Conservation (phyloP, 805 yeast species). For the Blastobotrys robertii region DNA sequence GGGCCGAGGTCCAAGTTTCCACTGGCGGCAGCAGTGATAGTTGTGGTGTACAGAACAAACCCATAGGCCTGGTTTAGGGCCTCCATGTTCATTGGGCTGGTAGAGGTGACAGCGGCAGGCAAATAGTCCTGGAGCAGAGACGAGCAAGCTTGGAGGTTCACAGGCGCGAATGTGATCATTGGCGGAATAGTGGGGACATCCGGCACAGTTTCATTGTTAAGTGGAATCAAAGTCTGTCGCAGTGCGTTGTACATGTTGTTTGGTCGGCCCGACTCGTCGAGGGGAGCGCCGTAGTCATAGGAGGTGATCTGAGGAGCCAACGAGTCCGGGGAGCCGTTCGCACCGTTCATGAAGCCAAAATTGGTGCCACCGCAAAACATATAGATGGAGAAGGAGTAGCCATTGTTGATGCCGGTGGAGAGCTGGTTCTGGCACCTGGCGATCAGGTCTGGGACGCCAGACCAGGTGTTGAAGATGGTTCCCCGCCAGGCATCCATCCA, state of each 20-base stretch:
- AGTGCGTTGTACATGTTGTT: slow-evolving; percentile 1
- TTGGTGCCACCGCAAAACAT: slow-evolving; percentile 4
- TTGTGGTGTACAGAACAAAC: not conserved
- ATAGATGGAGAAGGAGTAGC: slow-evolving; percentile 1
- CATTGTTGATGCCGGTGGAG: not conserved
- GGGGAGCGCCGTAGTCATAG: slow-evolving; percentile 5
- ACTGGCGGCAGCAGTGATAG: not conserved
- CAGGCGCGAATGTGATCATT: not conserved
- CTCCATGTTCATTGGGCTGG: slow-evolving; percentile 3
- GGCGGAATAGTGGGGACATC: not conserved
- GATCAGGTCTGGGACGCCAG: no score
- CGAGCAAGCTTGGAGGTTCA: not conserved
- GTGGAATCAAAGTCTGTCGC: not conserved
- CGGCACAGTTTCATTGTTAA: not conserved
- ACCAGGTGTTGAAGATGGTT: no score
- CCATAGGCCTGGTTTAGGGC: slow-evolving; percentile 1
- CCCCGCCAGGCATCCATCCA: slow-evolving; percentile 3
- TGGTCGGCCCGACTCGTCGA: slow-evolving; percentile 5
- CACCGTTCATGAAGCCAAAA: slow-evolving; percentile 4
- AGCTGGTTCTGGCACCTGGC: not conserved
- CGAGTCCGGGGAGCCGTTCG: not conserved
- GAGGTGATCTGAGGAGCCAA: not conserved
- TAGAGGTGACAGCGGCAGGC: not conserved
- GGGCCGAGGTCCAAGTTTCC: slow-evolving; percentile 1
- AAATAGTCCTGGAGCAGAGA: not conserved